These are phyloP conservation scores for Candida sojae DNA, from an alignment of 1,139 yeast genomes.

Conservation along the genomic window DNA sequence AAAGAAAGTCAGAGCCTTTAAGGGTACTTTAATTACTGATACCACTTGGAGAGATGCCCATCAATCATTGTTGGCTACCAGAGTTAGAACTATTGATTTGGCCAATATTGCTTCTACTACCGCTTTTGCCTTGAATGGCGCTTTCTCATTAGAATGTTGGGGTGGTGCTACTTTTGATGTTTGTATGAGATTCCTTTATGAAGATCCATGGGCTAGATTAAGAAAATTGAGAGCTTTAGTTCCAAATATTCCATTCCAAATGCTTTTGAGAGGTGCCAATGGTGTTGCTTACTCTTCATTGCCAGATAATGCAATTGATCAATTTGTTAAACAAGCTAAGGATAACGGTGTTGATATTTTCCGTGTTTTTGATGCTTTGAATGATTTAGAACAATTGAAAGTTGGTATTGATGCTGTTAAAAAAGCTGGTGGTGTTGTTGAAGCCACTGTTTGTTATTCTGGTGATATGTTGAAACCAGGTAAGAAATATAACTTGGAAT, in stretches of 20 bases:
- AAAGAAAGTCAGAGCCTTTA: slow-evolving; percentile 74
- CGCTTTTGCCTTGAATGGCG: slow-evolving; percentile 85
- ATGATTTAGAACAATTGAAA: slow-evolving; percentile 92
- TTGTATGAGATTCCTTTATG: slow-evolving; percentile 96
- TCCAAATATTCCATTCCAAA: slow-evolving; percentile 98
- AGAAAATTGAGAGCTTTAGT: slow-evolving; percentile 84
- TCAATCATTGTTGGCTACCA: slow-evolving; percentile 96
- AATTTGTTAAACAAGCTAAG: slow-evolving; percentile 91
- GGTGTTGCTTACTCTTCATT: slow-evolving; percentile 98
- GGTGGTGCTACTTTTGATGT: slow-evolving; percentile 99
- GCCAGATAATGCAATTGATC: slow-evolving; percentile 98
- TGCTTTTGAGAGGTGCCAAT: slow-evolving; percentile 98
- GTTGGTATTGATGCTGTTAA: slow-evolving; percentile 98
- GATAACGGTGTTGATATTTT: slow-evolving; percentile 95
- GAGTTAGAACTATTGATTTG: slow-evolving; percentile 93
- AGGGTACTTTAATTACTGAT: slow-evolving; percentile 93
- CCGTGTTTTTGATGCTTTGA: slow-evolving; percentile 96
- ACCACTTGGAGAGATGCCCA: slow-evolving; percentile 99
- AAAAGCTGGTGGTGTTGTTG: slow-evolving; percentile 98
- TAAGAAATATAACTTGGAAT: slow-evolving; percentile 91
- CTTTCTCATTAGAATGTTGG: slow-evolving; percentile 98
- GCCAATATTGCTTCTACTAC: slow-evolving; percentile 92
- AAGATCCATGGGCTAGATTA: slow-evolving; percentile 98
- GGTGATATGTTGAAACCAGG: slow-evolving; percentile 97
- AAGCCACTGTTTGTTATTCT: slow-evolving; percentile 96